Evolutionary conservation across 345 rosid species (phyloP), one percentile per base, ranked within the genome.

Genomic region (Salix caprea): DNA sequence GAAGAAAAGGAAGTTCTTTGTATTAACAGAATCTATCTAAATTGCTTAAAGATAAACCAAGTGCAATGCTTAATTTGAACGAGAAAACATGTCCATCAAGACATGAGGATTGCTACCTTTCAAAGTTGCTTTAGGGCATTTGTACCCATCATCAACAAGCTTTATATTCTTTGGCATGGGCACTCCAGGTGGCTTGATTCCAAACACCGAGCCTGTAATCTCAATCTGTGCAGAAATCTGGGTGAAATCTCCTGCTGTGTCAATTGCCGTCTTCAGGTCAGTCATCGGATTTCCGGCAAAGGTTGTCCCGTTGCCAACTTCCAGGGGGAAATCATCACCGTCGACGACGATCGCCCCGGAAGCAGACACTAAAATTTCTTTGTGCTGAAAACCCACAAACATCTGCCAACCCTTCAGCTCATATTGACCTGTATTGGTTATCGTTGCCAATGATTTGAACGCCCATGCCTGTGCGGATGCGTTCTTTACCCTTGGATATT

Each of bases 401-500:
- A 91, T 85, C 74, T 87, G 85, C 99, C 99, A 96, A 0, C 87
- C 91, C 69, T 87, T 88, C 0, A 96, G 72, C 80, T 91, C 97
- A 14, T 86, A 91, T 4, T n/a, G 48, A 2, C 93, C 99, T 0
- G 87, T 48, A 67, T 96, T 96, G n/a, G 87, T 70, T 23, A 96
- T 84, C 12, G 87, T 77, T 26, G 94, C 90, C 26, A 74, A 54
- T 28, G 97, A 76, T 74, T 87, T 87, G 73, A 96, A 96, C 37
- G 97, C 88, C 99, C 99, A 96, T 0, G 99, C 81, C 77, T 96
- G 98, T 0, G 97, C 97, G 7, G 89, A 79, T 37, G 84, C 91
- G 70, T 96, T 93, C 82, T 93, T 96, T 2, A 92, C 76, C 40
- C 72, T 84, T 0, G 99, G 99, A 69, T 76, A 90, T 67, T 82